phyloP scores from a whole-genome alignment of 2,329 filamentous ascomycete species.

The Fusarium sp. region DNA sequence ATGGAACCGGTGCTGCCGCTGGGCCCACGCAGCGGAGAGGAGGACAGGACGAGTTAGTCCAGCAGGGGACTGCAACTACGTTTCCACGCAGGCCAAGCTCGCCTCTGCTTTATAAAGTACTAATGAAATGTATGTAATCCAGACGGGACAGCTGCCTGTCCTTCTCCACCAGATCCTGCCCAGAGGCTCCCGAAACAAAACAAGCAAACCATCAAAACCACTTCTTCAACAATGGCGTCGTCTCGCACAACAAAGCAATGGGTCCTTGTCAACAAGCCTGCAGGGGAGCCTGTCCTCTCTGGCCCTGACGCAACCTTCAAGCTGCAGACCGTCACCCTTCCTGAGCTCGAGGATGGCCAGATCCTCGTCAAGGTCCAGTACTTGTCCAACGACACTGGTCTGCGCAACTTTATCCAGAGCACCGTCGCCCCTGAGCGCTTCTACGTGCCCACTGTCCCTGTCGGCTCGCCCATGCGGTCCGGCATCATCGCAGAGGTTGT shows the following conservation, averaged over 20 bases:
- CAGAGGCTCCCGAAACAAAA: conserved; percentile 4
- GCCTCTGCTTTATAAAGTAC: conserved; percentile 21
- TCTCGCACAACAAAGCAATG: conserved; percentile 46
- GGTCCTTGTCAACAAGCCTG: conserved; percentile 42
- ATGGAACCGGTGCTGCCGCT: conserved; percentile 17
- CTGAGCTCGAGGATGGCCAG: conserved; percentile 41
- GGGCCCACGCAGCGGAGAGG: conserved; percentile 15
- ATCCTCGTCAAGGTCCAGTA: conserved; percentile 43
- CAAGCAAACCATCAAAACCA: conserved; percentile 12
- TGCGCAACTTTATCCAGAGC: conserved; percentile 45
- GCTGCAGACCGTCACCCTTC: conserved; percentile 39
- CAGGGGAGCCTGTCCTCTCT: conserved; percentile 39
- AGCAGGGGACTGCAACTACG: not conserved
- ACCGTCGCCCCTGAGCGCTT: conserved; percentile 43
- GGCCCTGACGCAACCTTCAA: conserved; percentile 44
- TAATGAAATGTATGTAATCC: not conserved
- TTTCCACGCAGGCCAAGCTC: conserved; percentile 13
- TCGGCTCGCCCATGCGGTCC: conserved; percentile 44
- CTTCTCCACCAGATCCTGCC: conserved; percentile 9
- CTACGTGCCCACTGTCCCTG: conserved; percentile 44
- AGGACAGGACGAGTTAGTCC: conserved; percentile 20
- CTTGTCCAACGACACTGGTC: conserved; percentile 45
- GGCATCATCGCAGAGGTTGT: conserved; percentile 45
- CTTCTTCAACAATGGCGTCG: conserved; percentile 30
- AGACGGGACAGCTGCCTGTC: not conserved